Evolutionary conservation across 257 asterid species (phyloP).

Genomic region (Nicotiana tabacum): DNA sequence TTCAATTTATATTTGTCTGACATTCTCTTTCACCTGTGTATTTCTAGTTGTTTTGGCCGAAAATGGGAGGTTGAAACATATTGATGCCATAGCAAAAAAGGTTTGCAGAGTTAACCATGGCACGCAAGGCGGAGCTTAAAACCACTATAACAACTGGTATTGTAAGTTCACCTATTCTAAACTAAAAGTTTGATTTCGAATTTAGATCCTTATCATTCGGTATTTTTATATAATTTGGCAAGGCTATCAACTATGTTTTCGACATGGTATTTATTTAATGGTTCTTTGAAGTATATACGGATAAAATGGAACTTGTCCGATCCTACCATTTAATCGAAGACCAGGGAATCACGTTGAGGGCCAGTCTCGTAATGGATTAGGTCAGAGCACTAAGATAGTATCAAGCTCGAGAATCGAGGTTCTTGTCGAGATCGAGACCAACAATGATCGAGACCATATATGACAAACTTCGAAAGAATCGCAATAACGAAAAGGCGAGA

Average conservation of each 20-base stretch:
- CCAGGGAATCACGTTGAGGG: too few relatives aligned
- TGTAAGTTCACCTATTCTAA: slow-evolving; percentile 42
- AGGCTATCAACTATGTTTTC: neutral
- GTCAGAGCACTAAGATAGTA: too few relatives aligned
- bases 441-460: too few relatives aligned
- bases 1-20: neutral
- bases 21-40: slow-evolving; percentile 8
- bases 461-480: too few relatives aligned
- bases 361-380: too few relatives aligned
- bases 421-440: too few relatives aligned
- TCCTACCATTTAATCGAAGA: too few relatives aligned
- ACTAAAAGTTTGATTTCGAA: neutral
- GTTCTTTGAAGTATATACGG: neutral
- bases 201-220: neutral
- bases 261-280: neutral
- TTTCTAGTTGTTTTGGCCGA: slow-evolving; percentile 63
- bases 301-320: too few relatives aligned
- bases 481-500: too few relatives aligned
- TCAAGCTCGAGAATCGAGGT: too few relatives aligned
- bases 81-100: slow-evolving; percentile 43
- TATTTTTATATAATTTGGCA: neutral
- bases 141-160: slow-evolving; percentile 81
- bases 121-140: slow-evolving; percentile 82
- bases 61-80: slow-evolving; percentile 61
- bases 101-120: slow-evolving; percentile 77